A percentile compares a stretch with the other conserved stretches of the same genome.
Conservation (phyloP, 2,329 filamentous ascomycete genomes). For the Beauveria caledonica region DNA sequence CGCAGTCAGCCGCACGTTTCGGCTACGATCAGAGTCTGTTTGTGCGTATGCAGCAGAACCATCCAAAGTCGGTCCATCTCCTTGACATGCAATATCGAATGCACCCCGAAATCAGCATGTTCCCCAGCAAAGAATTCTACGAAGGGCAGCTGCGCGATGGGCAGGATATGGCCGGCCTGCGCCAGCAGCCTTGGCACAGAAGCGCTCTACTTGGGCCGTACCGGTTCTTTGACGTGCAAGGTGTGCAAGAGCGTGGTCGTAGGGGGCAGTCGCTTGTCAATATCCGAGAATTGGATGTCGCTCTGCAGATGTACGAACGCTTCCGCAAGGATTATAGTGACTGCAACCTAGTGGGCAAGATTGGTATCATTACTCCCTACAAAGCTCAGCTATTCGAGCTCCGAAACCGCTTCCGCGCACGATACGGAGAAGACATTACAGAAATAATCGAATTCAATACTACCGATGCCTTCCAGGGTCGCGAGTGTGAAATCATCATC, state of each 20-base stretch:
- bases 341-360: slow-evolving; percentile 68
- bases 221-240: slow-evolving; percentile 93
- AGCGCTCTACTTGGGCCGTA: slow-evolving; percentile 80
- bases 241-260: slow-evolving; percentile 71
- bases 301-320: slow-evolving; percentile 74
- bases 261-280: slow-evolving; percentile 89
- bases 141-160: slow-evolving; percentile 82
- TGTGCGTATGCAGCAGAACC: slow-evolving; percentile 93
- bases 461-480: slow-evolving; percentile 93
- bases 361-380: slow-evolving; percentile 97
- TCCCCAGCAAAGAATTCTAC: slow-evolving; percentile 89
- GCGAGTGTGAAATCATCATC: slow-evolving; percentile 96
- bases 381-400: slow-evolving; percentile 85
- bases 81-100: slow-evolving; percentile 98
- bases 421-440: slow-evolving; percentile 67
- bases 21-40: slow-evolving; percentile 98
- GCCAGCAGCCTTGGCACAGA: slow-evolving; percentile 76
- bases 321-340: slow-evolving; percentile 63
- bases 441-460: slow-evolving; percentile 94
- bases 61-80: slow-evolving; percentile 79
- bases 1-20: slow-evolving; percentile 82
- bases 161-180: slow-evolving; percentile 67
- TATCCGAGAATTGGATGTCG: slow-evolving; percentile 74
- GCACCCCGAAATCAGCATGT: slow-evolving; percentile 92
- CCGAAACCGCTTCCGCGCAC: slow-evolving; percentile 61